Conservation (phyloP, 805 yeast species). For the Torulaspora gathmanii region DNA sequence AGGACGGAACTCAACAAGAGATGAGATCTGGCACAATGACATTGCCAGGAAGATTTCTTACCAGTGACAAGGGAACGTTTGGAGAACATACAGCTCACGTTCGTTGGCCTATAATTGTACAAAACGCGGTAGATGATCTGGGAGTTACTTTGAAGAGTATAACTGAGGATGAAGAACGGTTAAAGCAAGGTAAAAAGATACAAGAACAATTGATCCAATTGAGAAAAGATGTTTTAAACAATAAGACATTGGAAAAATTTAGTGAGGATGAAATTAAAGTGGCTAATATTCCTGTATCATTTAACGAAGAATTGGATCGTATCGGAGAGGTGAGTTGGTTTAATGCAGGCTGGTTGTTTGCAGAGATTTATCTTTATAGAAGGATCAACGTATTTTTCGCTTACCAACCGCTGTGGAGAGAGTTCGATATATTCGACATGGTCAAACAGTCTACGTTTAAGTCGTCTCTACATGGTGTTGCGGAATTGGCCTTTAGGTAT, state of each 20-base stretch:
- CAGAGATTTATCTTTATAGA: constrained; percentile 83
- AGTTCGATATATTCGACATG: constrained; percentile 68
- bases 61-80: constrained; percentile 70
- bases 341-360: constrained; percentile 83
- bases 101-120: constrained; percentile 85
- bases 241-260: constrained; percentile 43
- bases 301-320: constrained; percentile 48
- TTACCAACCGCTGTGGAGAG: constrained; percentile 36
- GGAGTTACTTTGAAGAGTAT: constrained; percentile 32
- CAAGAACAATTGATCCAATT: constrained; percentile 41
- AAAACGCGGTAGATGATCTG: constrained; percentile 63
- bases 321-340: constrained; percentile 54
- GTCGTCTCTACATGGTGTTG: constrained; percentile 71
- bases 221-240: constrained; percentile 42
- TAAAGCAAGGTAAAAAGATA: constrained; percentile 47
- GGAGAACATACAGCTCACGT: constrained; percentile 71
- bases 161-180: constrained; percentile 24
- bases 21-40: constrained; percentile 6
- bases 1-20: neutral
- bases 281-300: constrained; percentile 48
- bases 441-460: constrained; percentile 71
- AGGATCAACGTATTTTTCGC: constrained; percentile 46
- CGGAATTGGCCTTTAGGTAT: constrained; percentile 70
- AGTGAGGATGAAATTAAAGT: constrained; percentile 36
- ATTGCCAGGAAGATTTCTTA: constrained; percentile 45